A percentile compares a stretch with the other conserved stretches of the same genome.
These are phyloP conservation scores for Cornus controversa DNA, from an alignment of 148 eudicot species.

Conservation along the genomic window DNA sequence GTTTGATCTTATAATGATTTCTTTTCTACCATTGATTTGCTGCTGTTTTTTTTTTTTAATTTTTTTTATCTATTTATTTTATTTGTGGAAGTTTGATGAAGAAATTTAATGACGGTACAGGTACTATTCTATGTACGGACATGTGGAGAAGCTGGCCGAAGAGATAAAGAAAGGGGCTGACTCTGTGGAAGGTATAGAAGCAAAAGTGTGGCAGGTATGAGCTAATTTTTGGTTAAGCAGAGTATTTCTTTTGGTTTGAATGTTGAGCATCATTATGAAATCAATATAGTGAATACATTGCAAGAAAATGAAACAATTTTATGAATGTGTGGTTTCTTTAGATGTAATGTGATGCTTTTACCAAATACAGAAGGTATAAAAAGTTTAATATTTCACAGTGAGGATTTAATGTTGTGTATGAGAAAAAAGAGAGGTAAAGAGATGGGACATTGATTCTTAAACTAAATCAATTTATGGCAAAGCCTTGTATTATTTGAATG, in stretches of 20 bases:
- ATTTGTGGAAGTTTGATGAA: neutral
- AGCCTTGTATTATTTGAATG: neutral
- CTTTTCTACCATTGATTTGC: neutral
- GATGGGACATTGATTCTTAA: neutral
- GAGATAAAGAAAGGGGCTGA: conserved; percentile 78
- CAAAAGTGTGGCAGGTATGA: conserved; percentile 77
- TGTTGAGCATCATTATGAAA: neutral
- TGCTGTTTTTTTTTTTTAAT: too few species aligned
- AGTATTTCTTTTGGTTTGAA: neutral
- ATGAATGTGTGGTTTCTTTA: neutral
- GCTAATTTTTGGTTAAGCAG: neutral
- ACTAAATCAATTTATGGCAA: neutral
- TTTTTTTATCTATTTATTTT: neutral
- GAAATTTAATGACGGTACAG: conserved; percentile 24
- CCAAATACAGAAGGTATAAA: too few species aligned
- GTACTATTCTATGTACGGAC: conserved; percentile 79
- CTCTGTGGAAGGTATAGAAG: conserved; percentile 83
- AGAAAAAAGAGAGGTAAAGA: neutral
- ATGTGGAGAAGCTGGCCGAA: conserved; percentile 62
- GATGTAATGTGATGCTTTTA: neutral
- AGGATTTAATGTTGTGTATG: too few species aligned
- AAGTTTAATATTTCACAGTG: too few species aligned
- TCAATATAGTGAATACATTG: neutral
- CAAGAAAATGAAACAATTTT: neutral
- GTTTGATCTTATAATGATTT: too few species aligned